Base-by-base conservation (phyloP, 208 protist genomes). In the Porcisia hertigi region DNA sequence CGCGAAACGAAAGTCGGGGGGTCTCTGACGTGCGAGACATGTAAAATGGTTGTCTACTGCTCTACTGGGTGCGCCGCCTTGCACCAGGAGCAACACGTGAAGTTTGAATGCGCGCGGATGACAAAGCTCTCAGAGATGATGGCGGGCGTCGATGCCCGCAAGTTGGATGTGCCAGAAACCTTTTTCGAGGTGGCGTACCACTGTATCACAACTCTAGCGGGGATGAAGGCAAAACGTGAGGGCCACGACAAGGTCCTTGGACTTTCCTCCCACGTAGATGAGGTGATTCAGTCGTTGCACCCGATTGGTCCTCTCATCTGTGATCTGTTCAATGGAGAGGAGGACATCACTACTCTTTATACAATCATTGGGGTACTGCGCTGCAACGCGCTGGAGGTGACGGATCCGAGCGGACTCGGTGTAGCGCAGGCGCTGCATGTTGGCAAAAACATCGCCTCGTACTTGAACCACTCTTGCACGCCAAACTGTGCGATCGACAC, bases 401-500 rank as follows among this genome's bases (percentile, higher is more conserved):
- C 79, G 14, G 91, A 94, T 64, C 57, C 70, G 3, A 87, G 82
- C 25, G 91, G 90, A 12, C 85, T 94, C 57, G 87, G 84, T 41
- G 84, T 97, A 4, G 93, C 85, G 1, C 91, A 97, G 79, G 91
- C 87, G n/a, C 83, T 96, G 69, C 78, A 94, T 82, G 80, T 71
- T 25, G 81, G 79, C 30, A 45, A 69, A 23, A 82, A 63, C 30
- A 81, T 89, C 58, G 84, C 85, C 0, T 94, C 88, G 1, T 94
- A 85, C 83, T 94, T 95, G 67, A 97, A 97, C 74, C 93, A 97
- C 83, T 92, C 88, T 49, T 97, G 93, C 74, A 45, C 76, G 11
- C 93, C 93, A 0, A 97, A 97, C 81, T 95, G 91, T 66, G 88
- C 89, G 52, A 89, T 97, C 12, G 84, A 92, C 59, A 47, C 71